Percentiles rank a stretch among this genome's conserved stretches.
phyloP scores from a whole-genome alignment of 768 basidiomycete genomes.

The Coprinellus micaceus region DNA sequence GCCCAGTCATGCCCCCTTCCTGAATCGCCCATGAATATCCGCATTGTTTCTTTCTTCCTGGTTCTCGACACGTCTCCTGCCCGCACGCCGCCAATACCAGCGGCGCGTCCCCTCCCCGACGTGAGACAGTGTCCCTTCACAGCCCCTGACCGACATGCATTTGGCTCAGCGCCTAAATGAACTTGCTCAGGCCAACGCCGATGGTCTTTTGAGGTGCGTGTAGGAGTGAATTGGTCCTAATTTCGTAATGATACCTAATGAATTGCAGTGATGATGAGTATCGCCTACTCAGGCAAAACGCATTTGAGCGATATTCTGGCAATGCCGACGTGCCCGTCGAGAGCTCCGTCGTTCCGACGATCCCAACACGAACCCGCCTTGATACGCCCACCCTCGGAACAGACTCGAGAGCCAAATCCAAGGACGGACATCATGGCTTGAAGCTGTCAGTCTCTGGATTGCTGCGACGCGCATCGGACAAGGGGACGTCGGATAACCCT shows the following conservation, averaged over 20 bases:
- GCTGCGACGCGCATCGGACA: constrained; percentile 35
- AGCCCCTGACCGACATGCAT: constrained; percentile 41
- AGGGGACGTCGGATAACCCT: constrained; percentile 19
- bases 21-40: neutral
- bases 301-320: constrained; percentile 58
- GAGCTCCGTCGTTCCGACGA: constrained; percentile 25
- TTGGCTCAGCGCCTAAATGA: constrained; percentile 65
- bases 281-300: constrained; percentile 61
- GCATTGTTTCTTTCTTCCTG: neutral
- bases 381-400: constrained; percentile 8
- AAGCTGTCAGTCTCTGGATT: constrained; percentile 28
- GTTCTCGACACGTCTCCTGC: neutral
- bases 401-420: constrained; percentile 9
- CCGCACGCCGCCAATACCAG: constrained; percentile 2
- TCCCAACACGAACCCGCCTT: constrained; percentile 13
- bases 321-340: constrained; percentile 27
- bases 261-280: constrained; percentile 66
- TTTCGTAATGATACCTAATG: neutral
- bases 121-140: constrained; percentile 13
- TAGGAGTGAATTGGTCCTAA: neutral
- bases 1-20: constrained; percentile 6
- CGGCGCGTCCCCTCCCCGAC: constrained; percentile 17
- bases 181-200: constrained; percentile 62
- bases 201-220: constrained; percentile 62
- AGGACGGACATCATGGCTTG: constrained; percentile 9